Evolutionary conservation across 345 rosid species (phyloP).

Genomic region (Populus davidiana): DNA sequence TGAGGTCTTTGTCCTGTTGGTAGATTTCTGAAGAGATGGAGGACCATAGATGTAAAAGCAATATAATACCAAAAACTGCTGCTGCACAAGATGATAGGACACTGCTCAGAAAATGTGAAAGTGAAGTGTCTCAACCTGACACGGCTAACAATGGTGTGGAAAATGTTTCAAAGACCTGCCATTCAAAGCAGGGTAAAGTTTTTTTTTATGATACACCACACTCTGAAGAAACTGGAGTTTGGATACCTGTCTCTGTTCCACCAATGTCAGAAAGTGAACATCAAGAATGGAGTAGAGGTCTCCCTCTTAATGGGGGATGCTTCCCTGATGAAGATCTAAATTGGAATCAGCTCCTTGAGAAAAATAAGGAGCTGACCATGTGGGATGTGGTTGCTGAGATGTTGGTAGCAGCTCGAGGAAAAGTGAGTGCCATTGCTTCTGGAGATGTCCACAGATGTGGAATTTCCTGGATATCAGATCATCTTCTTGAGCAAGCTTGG

Average conservation of each 20-base stretch:
- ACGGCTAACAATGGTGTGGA: no score
- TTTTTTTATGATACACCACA: constrained; percentile 76
- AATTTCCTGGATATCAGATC: constrained; percentile 58
- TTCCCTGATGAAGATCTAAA: constrained; percentile 91
- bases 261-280: constrained; percentile 69
- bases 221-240: constrained; percentile 82
- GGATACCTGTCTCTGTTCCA: constrained; percentile 98
- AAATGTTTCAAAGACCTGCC: not conserved
- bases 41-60: no score
- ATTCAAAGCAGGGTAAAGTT: constrained; percentile 54
- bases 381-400: constrained; percentile 89
- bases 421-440: constrained; percentile 64
- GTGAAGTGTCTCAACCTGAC: no score
- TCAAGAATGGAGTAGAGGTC: constrained; percentile 62
- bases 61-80: no score
- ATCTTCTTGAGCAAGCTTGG: constrained; percentile 91
- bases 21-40: no score
- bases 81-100: no score
- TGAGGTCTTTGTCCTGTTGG: no score
- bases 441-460: constrained; percentile 52
- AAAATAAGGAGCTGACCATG: constrained; percentile 83
- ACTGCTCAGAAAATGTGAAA: no score
- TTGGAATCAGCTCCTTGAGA: constrained; percentile 54
- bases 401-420: constrained; percentile 80
- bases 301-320: constrained; percentile 63